Base-by-base conservation (phyloP, 441 rosid species). In the Cnidoscolus chayamansa region DNA sequence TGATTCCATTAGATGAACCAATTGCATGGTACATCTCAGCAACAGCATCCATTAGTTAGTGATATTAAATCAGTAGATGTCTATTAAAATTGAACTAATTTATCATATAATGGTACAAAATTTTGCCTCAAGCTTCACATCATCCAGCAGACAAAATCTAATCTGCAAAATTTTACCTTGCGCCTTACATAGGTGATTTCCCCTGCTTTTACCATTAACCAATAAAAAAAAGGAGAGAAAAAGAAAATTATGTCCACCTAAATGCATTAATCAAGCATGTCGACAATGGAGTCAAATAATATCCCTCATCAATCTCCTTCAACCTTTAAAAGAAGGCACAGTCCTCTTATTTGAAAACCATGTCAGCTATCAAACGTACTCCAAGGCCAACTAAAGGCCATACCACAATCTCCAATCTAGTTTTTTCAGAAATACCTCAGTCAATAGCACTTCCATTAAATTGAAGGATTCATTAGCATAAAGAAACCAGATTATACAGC, bases 1-100 rank as follows among this genome's bases (percentile, higher is more conserved):
- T 69, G 60, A 70, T 75, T 68, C 74, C 70, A 43, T 51, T 56
- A 25, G 53, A 65, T 37, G 49, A 49, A 66, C 45, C 56, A 25
- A 25, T 51, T 31, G 51, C 72, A 65, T 3, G 30, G n/a, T 45
- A 47, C 47, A 32, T 55, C 49, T 40, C 19, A 40, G 11, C 35
- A 40, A 7, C 45, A 40, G 40, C 16, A 47, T 9, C 45, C 10
- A 16, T 10, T 9, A 50, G 20, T 43, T 31, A 4, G 13, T 25
- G 2, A n/a, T 2, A 48, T 3, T 15, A 16, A 47, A 10, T 4
- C 10, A 32, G 2, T 51, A 31, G 8, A 50, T 2, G 10, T 50
- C 54, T 15, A 40, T 1, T 70, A 30, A n/a, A 31, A 45, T 48
- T 15, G 47, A 30, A 11, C 16, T 48, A n/a, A 16, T 2, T 9